A percentile compares a stretch with the other conserved stretches of the same genome.
Conservation (phyloP, 2,329 filamentous ascomycete species). For the Anthostomella pinea region DNA sequence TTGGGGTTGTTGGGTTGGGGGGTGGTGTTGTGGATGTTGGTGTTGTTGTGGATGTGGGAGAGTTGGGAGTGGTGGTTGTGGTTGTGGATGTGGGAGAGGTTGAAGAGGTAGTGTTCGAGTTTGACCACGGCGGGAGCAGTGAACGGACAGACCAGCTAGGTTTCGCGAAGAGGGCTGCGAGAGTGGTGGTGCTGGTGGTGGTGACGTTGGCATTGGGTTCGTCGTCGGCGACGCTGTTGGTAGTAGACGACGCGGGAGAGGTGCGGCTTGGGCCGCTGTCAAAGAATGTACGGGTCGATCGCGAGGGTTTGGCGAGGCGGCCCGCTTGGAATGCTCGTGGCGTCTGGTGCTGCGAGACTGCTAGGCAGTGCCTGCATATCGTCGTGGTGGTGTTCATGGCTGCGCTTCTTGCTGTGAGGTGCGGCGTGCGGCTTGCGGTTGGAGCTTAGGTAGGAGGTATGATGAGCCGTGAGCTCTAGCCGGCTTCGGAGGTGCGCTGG, state of each 20-base stretch:
- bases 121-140: conserved; percentile 66
- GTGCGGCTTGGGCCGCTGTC: no score
- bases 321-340: no score
- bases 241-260: conserved; percentile 8
- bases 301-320: neutral
- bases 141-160: conserved; percentile 83
- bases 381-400: no score
- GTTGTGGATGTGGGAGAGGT: conserved; percentile 25
- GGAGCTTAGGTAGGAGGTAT: no score
- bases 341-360: neutral
- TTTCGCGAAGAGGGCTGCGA: conserved; percentile 55
- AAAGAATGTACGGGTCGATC: no score
- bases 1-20: conserved; percentile 50
- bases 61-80: conserved; percentile 13
- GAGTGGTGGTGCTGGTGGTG: conserved; percentile 1
- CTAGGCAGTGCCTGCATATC: no score
- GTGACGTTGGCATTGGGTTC: conserved; percentile 51
- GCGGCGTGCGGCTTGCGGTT: no score
- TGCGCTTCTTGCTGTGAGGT: no score
- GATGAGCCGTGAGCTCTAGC: no score
- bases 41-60: conserved; percentile 24
- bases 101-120: no score
- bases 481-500: no score
- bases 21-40: neutral
- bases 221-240: conserved; percentile 18